Percentiles rank a stretch among this genome's conserved stretches.
phyloP scores from a whole-genome alignment of 176 grass and related monocot species.

The Carex parvula region DNA sequence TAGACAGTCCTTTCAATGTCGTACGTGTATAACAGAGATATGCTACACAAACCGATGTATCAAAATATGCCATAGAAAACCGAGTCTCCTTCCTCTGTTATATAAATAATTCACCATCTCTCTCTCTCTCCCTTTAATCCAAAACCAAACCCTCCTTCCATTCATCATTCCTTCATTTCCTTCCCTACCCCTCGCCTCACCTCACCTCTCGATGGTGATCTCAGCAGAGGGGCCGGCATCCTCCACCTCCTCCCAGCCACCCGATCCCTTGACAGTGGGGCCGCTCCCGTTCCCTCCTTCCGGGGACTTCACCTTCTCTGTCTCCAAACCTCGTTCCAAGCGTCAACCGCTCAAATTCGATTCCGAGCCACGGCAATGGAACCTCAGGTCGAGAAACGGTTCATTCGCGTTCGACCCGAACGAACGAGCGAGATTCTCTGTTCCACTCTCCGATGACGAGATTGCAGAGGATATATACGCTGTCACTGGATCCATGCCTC shows the following conservation, averaged over 20 bases:
- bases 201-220: neutral
- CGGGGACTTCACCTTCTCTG: neutral
- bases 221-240: neutral
- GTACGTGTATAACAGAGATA: neutral
- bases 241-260: neutral
- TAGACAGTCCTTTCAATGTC: too few species aligned
- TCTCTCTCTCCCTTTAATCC: neutral
- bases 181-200: neutral
- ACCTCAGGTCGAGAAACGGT: conserved; percentile 45
- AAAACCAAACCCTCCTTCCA: neutral
- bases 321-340: neutral
- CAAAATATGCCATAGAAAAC: neutral
- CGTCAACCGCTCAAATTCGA: neutral
- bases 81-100: neutral
- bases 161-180: neutral
- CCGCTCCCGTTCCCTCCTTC: neutral
- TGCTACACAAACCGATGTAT: neutral
- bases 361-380: conserved; percentile 45
- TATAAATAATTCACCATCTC: neutral
- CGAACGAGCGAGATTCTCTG: conserved; percentile 42
- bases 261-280: conserved; percentile 3
- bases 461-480: conserved; percentile 93
- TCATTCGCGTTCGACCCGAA: neutral
- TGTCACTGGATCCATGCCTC: conserved; percentile 71
- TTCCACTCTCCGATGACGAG: conserved; percentile 66